phyloP scores from a whole-genome alignment of 1,284 basidiomycete species.

The Puccinia horiana region DNA sequence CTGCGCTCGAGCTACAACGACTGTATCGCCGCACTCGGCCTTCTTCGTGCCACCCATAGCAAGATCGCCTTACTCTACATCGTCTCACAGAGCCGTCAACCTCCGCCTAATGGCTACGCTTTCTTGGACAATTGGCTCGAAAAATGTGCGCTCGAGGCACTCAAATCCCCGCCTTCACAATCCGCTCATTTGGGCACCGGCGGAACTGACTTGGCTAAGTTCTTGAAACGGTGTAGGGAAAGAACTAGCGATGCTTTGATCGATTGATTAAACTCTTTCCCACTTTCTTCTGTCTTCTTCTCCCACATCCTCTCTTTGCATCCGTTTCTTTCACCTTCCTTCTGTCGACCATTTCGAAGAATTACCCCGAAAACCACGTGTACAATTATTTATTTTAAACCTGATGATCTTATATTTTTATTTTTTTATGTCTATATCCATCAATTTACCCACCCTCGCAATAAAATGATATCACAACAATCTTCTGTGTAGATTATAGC shows the following conservation, averaged over 20 bases:
- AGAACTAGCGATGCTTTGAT: conserved; percentile 63
- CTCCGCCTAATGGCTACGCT: neutral
- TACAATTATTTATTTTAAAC: no score
- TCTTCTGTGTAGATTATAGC: no score
- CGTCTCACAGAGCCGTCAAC: conserved; percentile 1
- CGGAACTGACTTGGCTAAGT: conserved; percentile 77
- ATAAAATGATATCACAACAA: no score
- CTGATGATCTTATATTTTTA: no score
- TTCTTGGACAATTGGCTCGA: conserved; percentile 4
- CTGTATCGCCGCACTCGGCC: conserved; percentile 3
- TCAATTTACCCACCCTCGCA: no score
- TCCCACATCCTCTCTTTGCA: neutral
- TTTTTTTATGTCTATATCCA: no score
- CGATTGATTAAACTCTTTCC: neutral
- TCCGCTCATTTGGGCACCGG: conserved; percentile 73
- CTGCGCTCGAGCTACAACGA: conserved; percentile 28
- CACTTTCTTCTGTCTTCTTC: no score
- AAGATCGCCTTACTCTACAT: conserved; percentile 28
- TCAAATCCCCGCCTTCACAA: neutral
- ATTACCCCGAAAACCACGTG: no score
- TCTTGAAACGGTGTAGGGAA: conserved; percentile 76
- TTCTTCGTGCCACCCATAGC: conserved; percentile 5
- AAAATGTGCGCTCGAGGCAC: conserved; percentile 1
- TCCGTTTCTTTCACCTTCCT: no score
- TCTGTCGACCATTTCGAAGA: no score